Percentiles rank a stretch among this genome's conserved stretches.
phyloP scores from a whole-genome alignment of 2,329 filamentous ascomycete genomes.

The Trichoderma arundinaceum region DNA sequence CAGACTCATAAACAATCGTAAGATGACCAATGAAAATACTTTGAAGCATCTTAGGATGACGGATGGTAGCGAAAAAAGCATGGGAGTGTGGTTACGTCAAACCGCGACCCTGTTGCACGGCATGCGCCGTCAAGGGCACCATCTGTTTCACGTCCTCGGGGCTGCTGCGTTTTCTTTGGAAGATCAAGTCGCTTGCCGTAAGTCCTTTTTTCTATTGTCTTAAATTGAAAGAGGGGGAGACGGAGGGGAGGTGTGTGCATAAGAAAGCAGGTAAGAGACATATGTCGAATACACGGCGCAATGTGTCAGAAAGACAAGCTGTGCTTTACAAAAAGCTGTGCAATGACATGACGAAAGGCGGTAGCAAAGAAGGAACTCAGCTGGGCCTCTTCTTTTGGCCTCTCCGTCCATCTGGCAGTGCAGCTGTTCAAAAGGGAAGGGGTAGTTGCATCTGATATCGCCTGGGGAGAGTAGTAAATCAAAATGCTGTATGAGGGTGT shows the following conservation, averaged over 20 bases:
- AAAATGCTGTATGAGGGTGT: slow-evolving; percentile 16
- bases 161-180: slow-evolving; percentile 29
- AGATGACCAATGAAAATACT: slow-evolving; percentile 1
- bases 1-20: slow-evolving; percentile 1
- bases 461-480: not conserved
- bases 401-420: not conserved
- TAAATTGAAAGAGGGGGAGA: not conserved
- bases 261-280: not conserved
- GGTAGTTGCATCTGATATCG: slow-evolving; percentile 30
- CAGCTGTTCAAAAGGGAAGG: not conserved
- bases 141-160: slow-evolving; percentile 29
- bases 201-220: slow-evolving; percentile 5
- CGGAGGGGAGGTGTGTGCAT: not conserved
- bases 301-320: slow-evolving; percentile 15
- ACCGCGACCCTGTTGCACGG: slow-evolving; percentile 3
- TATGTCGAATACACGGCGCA: slow-evolving; percentile 1
- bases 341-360: slow-evolving; percentile 6
- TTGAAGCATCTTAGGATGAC: not conserved
- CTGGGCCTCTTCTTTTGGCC: not conserved
- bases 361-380: not conserved
- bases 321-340: slow-evolving; percentile 26
- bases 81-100: slow-evolving; percentile 5
- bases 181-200: slow-evolving; percentile 32
- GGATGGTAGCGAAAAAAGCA: not conserved
- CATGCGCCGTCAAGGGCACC: slow-evolving; percentile 28